A percentile compares a stretch with the other conserved stretches of the same genome.
Conservation (phyloP, 768 basidiomycete species). For the Boletus pseudopeckii region DNA sequence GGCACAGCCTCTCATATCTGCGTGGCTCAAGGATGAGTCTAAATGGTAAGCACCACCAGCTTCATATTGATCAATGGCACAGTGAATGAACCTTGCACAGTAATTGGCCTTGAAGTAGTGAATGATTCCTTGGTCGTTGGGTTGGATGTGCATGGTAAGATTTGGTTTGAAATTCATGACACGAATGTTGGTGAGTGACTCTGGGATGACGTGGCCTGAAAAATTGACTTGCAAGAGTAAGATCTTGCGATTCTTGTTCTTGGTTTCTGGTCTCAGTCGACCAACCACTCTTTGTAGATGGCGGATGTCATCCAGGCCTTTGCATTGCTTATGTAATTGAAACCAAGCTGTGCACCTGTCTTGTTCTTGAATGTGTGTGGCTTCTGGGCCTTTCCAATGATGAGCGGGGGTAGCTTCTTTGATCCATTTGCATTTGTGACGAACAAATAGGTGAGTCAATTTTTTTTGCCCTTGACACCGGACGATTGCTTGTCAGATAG, state of each 20-base stretch:
- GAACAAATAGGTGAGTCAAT: neutral
- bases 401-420: neutral
- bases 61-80: too few species aligned
- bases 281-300: slow-evolving; percentile 6
- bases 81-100: neutral
- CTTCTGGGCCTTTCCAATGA: slow-evolving; percentile 7
- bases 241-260: neutral
- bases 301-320: slow-evolving; percentile 6
- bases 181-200: slow-evolving; percentile 25
- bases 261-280: neutral
- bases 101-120: slow-evolving; percentile 31
- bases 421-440: neutral
- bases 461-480: slow-evolving; percentile 3
- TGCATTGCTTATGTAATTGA: neutral
- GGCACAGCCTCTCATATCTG: too few species aligned
- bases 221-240: slow-evolving; percentile 8
- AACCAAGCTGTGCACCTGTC: slow-evolving; percentile 1
- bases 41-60: too few species aligned
- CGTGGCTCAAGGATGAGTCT: too few species aligned
- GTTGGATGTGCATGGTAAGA: slow-evolving; percentile 37
- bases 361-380: neutral
- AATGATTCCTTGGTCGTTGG: slow-evolving; percentile 37
- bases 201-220: slow-evolving; percentile 20
- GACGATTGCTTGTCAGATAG: neutral
- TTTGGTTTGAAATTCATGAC: slow-evolving; percentile 30